A percentile compares a stretch with the other conserved stretches of the same genome.
These are phyloP conservation scores for Rhizoclosmatium globosum DNA, from an alignment of 192 early-diverging fungal genomes.

Conservation along the genomic window DNA sequence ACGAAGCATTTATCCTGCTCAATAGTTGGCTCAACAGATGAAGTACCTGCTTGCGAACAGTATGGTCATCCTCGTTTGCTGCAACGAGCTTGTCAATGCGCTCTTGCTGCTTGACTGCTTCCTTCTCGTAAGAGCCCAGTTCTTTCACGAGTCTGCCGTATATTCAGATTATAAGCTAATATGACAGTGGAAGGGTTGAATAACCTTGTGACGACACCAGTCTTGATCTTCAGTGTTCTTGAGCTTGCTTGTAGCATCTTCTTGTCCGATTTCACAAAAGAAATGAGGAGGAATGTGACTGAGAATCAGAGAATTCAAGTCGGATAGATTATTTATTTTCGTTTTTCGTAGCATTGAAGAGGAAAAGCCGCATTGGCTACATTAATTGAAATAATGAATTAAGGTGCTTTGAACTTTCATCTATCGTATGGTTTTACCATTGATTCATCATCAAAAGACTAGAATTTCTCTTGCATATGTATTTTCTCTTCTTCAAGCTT, in stretches of 20 bases:
- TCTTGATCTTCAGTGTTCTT: constrained; percentile 53
- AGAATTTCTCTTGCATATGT: too few species aligned
- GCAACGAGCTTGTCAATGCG: constrained; percentile 52
- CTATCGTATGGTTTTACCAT: too few species aligned
- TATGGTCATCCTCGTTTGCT: constrained; percentile 47
- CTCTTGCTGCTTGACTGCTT: constrained; percentile 49
- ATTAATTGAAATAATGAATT: too few species aligned
- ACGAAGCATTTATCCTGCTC: background rate
- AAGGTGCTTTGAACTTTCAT: too few species aligned
- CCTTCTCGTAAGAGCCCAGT: constrained; percentile 44
- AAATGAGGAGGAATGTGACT: too few species aligned
- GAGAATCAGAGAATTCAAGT: too few species aligned
- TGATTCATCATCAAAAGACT: too few species aligned
- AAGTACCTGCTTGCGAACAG: constrained; percentile 52
- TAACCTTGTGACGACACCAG: constrained; percentile 54
- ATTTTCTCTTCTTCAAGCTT: too few species aligned
- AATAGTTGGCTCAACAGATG: background rate
- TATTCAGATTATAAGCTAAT: background rate
- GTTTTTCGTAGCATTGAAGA: too few species aligned
- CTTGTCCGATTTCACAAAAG: background rate
- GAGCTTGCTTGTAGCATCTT: constrained; percentile 27
- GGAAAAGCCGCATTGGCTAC: too few species aligned
- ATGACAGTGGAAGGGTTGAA: background rate
- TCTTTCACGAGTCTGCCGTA: constrained; percentile 52
- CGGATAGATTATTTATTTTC: too few species aligned